phyloP scores from a whole-genome alignment of 768 basidiomycete genomes.

The Pholiota molesta region DNA sequence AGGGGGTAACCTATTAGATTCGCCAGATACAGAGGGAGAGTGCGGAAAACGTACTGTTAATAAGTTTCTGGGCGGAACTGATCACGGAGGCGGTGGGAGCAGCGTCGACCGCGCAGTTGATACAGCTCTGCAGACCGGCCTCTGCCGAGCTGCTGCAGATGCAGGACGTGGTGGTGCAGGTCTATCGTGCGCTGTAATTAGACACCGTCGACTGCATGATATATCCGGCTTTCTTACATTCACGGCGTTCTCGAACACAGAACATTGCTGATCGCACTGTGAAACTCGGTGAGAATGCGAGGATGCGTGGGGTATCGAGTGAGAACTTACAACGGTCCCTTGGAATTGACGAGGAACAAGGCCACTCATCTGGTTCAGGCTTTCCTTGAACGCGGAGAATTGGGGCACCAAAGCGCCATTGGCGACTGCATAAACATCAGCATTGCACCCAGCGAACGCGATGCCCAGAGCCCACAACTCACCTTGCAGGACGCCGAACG shows the following conservation, averaged over 20 bases:
- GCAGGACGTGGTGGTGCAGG: conserved; percentile 12
- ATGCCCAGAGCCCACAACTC: background rate
- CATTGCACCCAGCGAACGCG: background rate
- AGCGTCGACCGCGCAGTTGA: conserved; percentile 11
- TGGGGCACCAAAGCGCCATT: background rate
- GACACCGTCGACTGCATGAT: background rate
- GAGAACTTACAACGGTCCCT: background rate
- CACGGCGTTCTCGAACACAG: background rate
- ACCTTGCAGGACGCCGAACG: background rate
- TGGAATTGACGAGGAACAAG: background rate
- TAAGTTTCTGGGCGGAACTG: conserved; percentile 9
- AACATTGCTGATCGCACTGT: conserved; percentile 2
- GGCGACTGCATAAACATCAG: background rate
- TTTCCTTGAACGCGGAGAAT: background rate
- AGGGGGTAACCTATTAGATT: background rate
- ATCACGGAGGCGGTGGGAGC: conserved; percentile 5
- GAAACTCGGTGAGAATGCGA: too few relatives aligned
- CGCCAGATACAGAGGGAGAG: background rate
- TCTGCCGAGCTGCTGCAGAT: conserved; percentile 11
- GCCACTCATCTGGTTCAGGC: background rate
- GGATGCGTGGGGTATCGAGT: too few relatives aligned
- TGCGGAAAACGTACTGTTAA: background rate
- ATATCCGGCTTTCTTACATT: background rate
- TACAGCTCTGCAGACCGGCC: conserved; percentile 13
- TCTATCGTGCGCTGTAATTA: background rate